Conservation (phyloP, 148 eudicot genomes). For the Persicaria tinctoria region DNA sequence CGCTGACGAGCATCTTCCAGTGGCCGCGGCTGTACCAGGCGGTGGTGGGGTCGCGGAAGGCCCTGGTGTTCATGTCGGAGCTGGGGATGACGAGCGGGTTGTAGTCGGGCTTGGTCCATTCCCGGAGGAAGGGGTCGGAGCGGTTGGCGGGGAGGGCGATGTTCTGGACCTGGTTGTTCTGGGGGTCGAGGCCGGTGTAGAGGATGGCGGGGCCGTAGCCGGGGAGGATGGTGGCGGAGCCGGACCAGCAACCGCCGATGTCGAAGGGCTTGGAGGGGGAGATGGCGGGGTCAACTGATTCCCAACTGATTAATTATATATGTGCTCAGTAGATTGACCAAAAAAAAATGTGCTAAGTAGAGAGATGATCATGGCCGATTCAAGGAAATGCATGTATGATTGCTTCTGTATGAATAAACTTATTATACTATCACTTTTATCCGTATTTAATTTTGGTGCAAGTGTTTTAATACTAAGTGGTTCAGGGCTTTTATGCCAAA, state of each 20-base stretch:
- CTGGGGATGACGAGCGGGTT: constrained; percentile 27
- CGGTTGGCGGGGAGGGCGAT: constrained; percentile 35
- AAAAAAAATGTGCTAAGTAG: too few relatives aligned
- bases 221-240: constrained; percentile 45
- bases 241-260: constrained; percentile 40
- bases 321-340: too few relatives aligned
- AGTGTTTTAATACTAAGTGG: too few relatives aligned
- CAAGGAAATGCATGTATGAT: too few relatives aligned
- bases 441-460: too few relatives aligned
- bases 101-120: constrained; percentile 35
- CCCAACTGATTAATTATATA: too few relatives aligned
- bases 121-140: constrained; percentile 30
- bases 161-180: constrained; percentile 36
- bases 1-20: constrained; percentile 30
- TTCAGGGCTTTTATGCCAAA: too few relatives aligned
- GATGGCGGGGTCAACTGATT: constrained; percentile 35
- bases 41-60: constrained; percentile 47
- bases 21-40: constrained; percentile 33
- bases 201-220: constrained; percentile 25
- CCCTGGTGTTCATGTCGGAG: constrained; percentile 21
- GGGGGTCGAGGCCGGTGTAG: constrained; percentile 32
- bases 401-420: too few relatives aligned
- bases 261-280: constrained; percentile 34
- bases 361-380: too few relatives aligned
- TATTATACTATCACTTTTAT: too few relatives aligned